phyloP scores from a whole-genome alignment of 345 rosid species.

The Eucalyptus decipiens region DNA sequence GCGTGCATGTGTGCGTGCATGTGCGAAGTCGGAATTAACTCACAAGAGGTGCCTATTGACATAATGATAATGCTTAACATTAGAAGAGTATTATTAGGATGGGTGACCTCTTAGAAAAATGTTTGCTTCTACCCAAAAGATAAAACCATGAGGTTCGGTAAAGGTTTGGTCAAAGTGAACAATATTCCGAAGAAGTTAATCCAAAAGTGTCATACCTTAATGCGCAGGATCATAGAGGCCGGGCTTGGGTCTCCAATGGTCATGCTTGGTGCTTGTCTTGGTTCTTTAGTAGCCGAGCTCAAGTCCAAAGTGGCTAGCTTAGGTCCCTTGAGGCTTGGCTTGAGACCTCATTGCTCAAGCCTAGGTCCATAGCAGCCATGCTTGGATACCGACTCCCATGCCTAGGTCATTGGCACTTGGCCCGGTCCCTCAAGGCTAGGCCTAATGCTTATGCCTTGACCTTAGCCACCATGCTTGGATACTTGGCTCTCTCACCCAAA shows the following conservation, averaged over 20 bases:
- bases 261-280: neutral
- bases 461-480: neutral
- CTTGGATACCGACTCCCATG: accelerated
- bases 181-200: neutral
- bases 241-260: accelerated
- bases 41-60: accelerated
- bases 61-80: neutral
- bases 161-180: neutral
- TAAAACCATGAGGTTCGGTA: accelerated
- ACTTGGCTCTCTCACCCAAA: neutral
- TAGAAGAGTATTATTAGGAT: accelerated
- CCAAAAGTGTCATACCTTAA: neutral
- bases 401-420: neutral
- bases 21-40: neutral
- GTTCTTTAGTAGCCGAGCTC: neutral
- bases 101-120: neutral
- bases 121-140: neutral
- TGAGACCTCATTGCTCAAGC: neutral
- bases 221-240: accelerated
- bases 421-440: neutral
- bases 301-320: neutral
- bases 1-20: accelerated
- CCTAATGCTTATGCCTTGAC: accelerated
- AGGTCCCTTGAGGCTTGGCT: neutral
- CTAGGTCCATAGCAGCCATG: accelerated